These are phyloP conservation scores for Deinandra increscens DNA, from an alignment of 129 eudicot species.

Conservation along the genomic window DNA sequence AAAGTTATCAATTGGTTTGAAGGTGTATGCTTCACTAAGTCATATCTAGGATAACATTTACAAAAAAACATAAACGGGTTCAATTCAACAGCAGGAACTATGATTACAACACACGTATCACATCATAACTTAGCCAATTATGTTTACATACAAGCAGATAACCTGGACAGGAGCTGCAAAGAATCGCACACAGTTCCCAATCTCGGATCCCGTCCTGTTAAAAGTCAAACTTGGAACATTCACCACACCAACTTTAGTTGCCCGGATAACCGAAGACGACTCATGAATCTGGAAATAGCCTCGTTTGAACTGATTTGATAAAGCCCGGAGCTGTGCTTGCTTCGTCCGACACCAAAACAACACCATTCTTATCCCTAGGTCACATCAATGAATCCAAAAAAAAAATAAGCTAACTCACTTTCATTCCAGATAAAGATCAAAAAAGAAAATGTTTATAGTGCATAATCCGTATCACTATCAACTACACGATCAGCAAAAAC, in stretches of 20 bases:
- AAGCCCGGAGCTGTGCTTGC: conserved; percentile 35
- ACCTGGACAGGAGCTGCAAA: conserved; percentile 68
- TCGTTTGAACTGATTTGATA: conserved; percentile 38
- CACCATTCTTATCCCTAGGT: conserved; percentile 35
- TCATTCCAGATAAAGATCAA: not conserved
- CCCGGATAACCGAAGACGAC: conserved; percentile 17
- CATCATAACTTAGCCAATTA: conserved; percentile 10
- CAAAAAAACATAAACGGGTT: not conserved
- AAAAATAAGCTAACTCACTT: not conserved
- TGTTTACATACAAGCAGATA: conserved; percentile 20
- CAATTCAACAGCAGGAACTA: not conserved
- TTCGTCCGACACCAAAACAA: conserved; percentile 49
- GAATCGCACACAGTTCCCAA: conserved; percentile 42
- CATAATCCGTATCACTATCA: not conserved
- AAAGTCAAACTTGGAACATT: conserved; percentile 16
- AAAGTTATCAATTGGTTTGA: not conserved
- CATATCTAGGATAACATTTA: not conserved
- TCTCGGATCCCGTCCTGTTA: conserved; percentile 21
- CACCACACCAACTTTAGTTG: conserved; percentile 9
- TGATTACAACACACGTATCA: not conserved
- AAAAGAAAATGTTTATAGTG: not conserved
- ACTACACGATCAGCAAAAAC: not conserved
- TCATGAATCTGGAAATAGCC: conserved; percentile 38
- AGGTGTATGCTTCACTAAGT: not conserved
- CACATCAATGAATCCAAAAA: conserved; percentile 18